phyloP scores from a whole-genome alignment of 805 yeast species.

The Blastobotrys muscicola region DNA sequence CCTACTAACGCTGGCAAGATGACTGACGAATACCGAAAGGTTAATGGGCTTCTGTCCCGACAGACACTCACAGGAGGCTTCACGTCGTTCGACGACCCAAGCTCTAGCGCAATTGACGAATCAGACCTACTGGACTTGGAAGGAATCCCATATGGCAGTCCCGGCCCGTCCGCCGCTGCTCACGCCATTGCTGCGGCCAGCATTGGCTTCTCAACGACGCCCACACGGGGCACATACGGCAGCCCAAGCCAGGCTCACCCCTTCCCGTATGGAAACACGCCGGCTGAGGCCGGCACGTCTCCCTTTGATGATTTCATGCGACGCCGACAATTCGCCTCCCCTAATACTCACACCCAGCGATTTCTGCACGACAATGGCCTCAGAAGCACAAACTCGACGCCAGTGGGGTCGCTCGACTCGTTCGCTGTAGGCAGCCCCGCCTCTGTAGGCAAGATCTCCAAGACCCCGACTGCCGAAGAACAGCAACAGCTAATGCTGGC shows the following conservation, averaged over 20 bases:
- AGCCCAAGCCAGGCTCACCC: neutral
- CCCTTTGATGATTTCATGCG: slow-evolving; percentile 23
- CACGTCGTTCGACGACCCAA: slow-evolving; percentile 10
- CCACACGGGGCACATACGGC: neutral
- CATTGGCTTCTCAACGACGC: slow-evolving; percentile 9
- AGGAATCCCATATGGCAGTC: slow-evolving; percentile 9
- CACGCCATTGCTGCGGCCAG: slow-evolving; percentile 10
- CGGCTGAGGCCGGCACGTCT: slow-evolving; percentile 22
- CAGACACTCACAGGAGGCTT: slow-evolving; percentile 11
- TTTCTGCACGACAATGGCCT: slow-evolving; percentile 19
- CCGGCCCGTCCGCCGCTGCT: slow-evolving; percentile 3
- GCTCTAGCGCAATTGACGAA: slow-evolving; percentile 15
- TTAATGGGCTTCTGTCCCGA: slow-evolving; percentile 9
- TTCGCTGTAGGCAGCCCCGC: slow-evolving; percentile 4
- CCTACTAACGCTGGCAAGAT: too few species aligned
- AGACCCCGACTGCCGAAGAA: slow-evolving; percentile 8
- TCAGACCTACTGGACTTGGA: slow-evolving; percentile 21
- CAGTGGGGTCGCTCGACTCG: slow-evolving; percentile 7
- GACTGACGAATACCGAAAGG: too few species aligned
- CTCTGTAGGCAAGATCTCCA: slow-evolving; percentile 3
- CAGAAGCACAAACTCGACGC: slow-evolving; percentile 8
- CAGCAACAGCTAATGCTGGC: slow-evolving; percentile 24
- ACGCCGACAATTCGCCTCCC: slow-evolving; percentile 8
- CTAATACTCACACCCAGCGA: slow-evolving; percentile 18
- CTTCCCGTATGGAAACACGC: slow-evolving; percentile 14